A percentile compares a stretch with the other conserved stretches of the same genome.
Conservation (phyloP, 371 early-diverging fungal genomes). For the Apophysomyces elegans region DNA sequence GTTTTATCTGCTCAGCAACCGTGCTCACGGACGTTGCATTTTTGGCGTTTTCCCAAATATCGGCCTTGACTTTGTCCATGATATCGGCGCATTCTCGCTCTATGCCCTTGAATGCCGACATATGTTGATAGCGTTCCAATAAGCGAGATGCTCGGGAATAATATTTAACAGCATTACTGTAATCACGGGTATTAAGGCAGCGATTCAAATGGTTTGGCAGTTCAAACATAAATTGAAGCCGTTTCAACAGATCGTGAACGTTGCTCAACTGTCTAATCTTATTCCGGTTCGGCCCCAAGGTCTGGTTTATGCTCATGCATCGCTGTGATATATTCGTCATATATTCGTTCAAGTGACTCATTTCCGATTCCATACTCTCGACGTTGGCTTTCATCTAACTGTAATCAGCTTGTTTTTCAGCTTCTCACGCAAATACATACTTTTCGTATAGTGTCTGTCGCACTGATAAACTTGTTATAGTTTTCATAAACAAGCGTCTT, state of each 20-base stretch:
- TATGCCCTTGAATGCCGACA: slow-evolving; percentile 78
- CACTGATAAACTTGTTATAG: slow-evolving; percentile 93
- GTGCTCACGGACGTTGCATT: slow-evolving; percentile 30
- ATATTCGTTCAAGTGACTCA: slow-evolving; percentile 70
- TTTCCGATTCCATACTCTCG: slow-evolving; percentile 80
- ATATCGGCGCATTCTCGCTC: slow-evolving; percentile 76
- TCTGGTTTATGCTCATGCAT: slow-evolving; percentile 57
- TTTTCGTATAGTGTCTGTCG: slow-evolving; percentile 88
- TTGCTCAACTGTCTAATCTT: slow-evolving; percentile 76
- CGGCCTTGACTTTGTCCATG: slow-evolving; percentile 67
- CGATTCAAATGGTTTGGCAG: slow-evolving; percentile 74
- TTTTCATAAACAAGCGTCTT: slow-evolving; percentile 97
- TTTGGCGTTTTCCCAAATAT: slow-evolving; percentile 46
- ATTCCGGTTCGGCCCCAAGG: slow-evolving; percentile 67
- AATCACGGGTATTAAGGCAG: slow-evolving; percentile 60
- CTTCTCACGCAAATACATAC: slow-evolving; percentile 22
- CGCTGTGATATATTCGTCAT: slow-evolving; percentile 68
- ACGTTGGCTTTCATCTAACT: slow-evolving; percentile 76
- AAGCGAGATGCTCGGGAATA: slow-evolving; percentile 74
- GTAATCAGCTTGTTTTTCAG: neutral
- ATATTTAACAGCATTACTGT: slow-evolving; percentile 77
- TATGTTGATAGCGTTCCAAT: slow-evolving; percentile 74
- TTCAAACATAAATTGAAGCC: slow-evolving; percentile 87
- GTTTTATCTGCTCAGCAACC: slow-evolving; percentile 57
- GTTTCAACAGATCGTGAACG: slow-evolving; percentile 76